These are phyloP conservation scores for Candida orba DNA, from an alignment of 805 yeast genomes.

Conservation along the genomic window DNA sequence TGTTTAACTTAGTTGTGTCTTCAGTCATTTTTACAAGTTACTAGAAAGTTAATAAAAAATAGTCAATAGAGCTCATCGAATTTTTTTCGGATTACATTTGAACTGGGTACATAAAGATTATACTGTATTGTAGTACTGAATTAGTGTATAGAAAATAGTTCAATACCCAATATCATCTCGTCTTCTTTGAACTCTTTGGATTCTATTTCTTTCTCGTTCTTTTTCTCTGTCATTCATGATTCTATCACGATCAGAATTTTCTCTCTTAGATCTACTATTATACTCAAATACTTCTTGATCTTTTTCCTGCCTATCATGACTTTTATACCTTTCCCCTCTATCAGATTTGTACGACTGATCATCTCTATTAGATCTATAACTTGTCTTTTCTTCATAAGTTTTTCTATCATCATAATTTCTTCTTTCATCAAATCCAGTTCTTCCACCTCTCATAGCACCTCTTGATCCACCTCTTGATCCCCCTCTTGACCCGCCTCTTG, in stretches of 20 bases:
- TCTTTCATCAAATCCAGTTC: constrained; percentile 8
- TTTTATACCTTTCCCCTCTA: constrained; percentile 9
- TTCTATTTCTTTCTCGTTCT: constrained; percentile 17
- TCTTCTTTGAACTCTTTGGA: constrained; percentile 3
- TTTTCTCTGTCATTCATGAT: constrained; percentile 12
- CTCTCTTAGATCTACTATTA: constrained; percentile 19
- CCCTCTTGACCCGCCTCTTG: constrained; percentile 6
- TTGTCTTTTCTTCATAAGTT: background rate
- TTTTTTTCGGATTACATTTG: background rate
- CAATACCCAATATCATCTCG: constrained; percentile 1
- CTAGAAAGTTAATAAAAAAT: too few relatives aligned
- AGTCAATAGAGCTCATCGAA: background rate
- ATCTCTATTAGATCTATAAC: constrained; percentile 4
- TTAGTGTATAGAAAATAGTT: background rate
- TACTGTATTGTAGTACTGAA: too few relatives aligned
- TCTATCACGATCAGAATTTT: constrained; percentile 17
- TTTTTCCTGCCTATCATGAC: constrained; percentile 6
- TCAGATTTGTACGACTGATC: background rate
- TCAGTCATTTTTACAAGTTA: constrained; percentile 26
- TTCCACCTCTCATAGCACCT: background rate
- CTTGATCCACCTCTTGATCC: constrained; percentile 2
- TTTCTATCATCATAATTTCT: constrained; percentile 11
- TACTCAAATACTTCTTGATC: constrained; percentile 4
- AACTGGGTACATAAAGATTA: too few relatives aligned
- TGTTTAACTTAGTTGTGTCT: constrained; percentile 46